phyloP scores from a whole-genome alignment of 139 green algal species.

The Edaphochlamys debaryana region DNA sequence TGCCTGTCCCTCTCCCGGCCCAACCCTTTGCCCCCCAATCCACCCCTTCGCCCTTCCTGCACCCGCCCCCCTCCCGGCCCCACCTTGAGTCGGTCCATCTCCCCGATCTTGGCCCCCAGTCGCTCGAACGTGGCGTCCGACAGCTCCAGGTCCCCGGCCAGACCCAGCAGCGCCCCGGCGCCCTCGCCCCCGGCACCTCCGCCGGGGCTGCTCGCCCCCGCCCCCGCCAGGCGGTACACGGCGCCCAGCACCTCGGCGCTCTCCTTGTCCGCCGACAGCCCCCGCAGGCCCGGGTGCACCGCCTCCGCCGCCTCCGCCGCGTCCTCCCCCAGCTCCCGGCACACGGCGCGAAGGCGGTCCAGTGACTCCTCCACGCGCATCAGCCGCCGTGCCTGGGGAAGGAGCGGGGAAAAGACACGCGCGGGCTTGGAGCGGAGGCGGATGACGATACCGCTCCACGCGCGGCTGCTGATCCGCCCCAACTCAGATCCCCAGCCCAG shows the following conservation, averaged over 20 bases:
- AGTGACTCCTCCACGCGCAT: constrained; percentile 17
- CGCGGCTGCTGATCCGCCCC: too few species aligned
- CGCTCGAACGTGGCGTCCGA: constrained; percentile 46
- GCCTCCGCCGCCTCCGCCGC: constrained; percentile 37
- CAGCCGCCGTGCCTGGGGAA: constrained; percentile 35
- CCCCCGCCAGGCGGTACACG: constrained; percentile 25
- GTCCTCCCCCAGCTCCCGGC: constrained; percentile 59
- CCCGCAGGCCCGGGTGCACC: constrained; percentile 42
- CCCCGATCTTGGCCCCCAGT: constrained; percentile 43
- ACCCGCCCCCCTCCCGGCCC: too few species aligned
- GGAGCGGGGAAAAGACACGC: background rate
- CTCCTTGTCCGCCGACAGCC: constrained; percentile 38
- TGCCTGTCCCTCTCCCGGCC: too few species aligned
- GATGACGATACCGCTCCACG: too few species aligned
- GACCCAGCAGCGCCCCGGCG: background rate
- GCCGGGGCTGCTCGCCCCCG: background rate
- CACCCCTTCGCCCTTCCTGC: too few species aligned
- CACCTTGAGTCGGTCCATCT: constrained; percentile 57
- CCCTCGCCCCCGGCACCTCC: background rate
- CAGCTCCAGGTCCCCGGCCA: constrained; percentile 40
- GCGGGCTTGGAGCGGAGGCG: too few species aligned
- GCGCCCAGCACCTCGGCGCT: constrained; percentile 32
- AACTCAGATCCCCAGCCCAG: too few species aligned
- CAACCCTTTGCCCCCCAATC: background rate
- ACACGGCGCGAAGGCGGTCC: constrained; percentile 36